Conservation (phyloP, 225 moss, liverwort and hornwort genomes). For the Thuidium tamariscinum region DNA sequence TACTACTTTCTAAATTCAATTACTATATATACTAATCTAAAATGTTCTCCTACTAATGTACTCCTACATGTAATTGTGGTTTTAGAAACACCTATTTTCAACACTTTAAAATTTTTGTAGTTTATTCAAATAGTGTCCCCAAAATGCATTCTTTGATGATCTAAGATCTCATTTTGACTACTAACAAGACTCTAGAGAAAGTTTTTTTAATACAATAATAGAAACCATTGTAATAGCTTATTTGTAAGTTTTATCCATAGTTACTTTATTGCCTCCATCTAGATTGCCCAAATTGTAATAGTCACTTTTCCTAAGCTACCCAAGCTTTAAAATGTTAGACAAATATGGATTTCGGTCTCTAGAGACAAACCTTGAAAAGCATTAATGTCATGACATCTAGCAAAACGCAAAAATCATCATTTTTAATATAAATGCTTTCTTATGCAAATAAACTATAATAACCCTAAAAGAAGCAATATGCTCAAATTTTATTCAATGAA, state of each 20-base stretch:
- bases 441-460: too few relatives aligned
- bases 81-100: neutral
- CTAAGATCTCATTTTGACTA: neutral
- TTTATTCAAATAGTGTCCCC: neutral
- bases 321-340: neutral
- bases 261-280: neutral
- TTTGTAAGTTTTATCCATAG: neutral
- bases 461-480: accelerated
- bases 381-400: accelerated
- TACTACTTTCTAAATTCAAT: accelerated
- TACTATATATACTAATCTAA: neutral
- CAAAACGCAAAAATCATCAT: neutral
- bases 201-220: neutral
- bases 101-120: accelerated
- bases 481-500: neutral
- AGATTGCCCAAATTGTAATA: neutral
- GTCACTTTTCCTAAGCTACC: too few relatives aligned
- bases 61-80: neutral
- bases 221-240: accelerated
- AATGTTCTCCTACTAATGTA: neutral
- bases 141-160: neutral
- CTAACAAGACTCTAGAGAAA: neutral
- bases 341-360: accelerated
- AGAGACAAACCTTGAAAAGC: accelerated
- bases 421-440: accelerated